Conservation (phyloP, 805 yeast genomes). For the Blastobotrys parvus region DNA sequence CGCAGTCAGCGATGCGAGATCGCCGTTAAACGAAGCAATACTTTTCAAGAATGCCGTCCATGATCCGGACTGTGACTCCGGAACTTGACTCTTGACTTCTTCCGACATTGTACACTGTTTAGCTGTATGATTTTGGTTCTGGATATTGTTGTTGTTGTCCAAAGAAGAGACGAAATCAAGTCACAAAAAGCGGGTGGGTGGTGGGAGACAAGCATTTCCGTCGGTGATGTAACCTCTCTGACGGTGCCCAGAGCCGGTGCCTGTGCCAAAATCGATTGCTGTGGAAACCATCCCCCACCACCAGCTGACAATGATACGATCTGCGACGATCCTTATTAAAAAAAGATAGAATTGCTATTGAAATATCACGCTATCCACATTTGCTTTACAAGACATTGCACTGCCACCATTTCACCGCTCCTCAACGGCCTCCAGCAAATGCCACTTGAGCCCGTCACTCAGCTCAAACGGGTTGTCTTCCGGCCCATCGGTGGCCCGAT, state of each 20-base stretch:
- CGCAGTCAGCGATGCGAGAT: slow-evolving; percentile 86
- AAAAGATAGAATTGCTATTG: too few species aligned
- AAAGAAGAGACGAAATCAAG: neutral
- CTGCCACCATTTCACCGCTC: slow-evolving; percentile 1
- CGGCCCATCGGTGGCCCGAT: slow-evolving; percentile 32
- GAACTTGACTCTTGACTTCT: slow-evolving; percentile 15
- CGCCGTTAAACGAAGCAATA: slow-evolving; percentile 88
- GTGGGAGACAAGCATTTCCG: too few species aligned
- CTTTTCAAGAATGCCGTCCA: slow-evolving; percentile 92
- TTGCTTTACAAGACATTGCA: too few species aligned
- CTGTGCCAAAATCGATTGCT: too few species aligned
- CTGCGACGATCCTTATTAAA: too few species aligned
- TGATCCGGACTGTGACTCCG: slow-evolving; percentile 29
- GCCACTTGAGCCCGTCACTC: slow-evolving; percentile 58
- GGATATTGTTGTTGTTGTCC: neutral
- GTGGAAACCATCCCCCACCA: too few species aligned
- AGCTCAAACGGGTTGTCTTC: slow-evolving; percentile 58
- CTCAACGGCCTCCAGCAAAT: slow-evolving; percentile 42
- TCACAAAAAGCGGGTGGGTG: neutral
- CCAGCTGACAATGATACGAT: too few species aligned
- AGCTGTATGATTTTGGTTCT: neutral
- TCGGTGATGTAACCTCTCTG: too few species aligned
- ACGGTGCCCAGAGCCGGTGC: too few species aligned
- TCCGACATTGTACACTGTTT: too few species aligned
- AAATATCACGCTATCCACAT: too few species aligned